These are phyloP conservation scores for Galerina marginata DNA, from an alignment of 768 basidiomycete species.

Conservation along the genomic window DNA sequence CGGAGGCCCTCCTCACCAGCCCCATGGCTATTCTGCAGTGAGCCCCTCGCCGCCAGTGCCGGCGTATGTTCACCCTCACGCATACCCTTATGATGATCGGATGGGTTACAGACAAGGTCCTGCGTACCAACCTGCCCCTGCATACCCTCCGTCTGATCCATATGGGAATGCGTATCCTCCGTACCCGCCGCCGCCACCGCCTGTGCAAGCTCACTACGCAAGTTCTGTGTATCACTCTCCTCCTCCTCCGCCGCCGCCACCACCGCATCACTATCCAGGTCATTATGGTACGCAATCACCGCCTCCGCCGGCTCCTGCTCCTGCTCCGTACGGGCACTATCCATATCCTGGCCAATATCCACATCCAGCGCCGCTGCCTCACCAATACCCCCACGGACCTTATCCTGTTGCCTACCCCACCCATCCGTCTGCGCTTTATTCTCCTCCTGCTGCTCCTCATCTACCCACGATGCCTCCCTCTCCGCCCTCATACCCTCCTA, in stretches of 20 bases:
- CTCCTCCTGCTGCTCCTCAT: constrained; percentile 8
- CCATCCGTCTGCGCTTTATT: constrained; percentile 2
- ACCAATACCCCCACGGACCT: constrained; percentile 1
- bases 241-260: constrained; percentile 7
- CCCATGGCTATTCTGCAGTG: background rate
- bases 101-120: constrained; percentile 20
- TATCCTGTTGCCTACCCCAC: constrained; percentile 12
- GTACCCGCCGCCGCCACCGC: constrained; percentile 15
- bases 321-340: constrained; percentile 17
- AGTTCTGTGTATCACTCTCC: constrained; percentile 16
- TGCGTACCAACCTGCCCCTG: constrained; percentile 13
- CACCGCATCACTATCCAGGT: constrained; percentile 5
- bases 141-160: constrained; percentile 22
- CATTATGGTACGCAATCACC: constrained; percentile 19
- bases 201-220: constrained; percentile 16
- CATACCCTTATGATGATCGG: constrained; percentile 21
- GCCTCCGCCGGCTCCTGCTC: constrained; percentile 17
- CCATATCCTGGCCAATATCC: constrained; percentile 6
- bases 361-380: constrained; percentile 6
- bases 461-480: constrained; percentile 9
- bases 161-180: constrained; percentile 21
- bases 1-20: constrained; percentile 22
- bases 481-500: constrained; percentile 10
- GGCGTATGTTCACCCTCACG: constrained; percentile 6
- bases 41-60: background rate